These are phyloP conservation scores for Malassezia globosa DNA, from an alignment of 1,284 basidiomycete species.

Conservation along the genomic window DNA sequence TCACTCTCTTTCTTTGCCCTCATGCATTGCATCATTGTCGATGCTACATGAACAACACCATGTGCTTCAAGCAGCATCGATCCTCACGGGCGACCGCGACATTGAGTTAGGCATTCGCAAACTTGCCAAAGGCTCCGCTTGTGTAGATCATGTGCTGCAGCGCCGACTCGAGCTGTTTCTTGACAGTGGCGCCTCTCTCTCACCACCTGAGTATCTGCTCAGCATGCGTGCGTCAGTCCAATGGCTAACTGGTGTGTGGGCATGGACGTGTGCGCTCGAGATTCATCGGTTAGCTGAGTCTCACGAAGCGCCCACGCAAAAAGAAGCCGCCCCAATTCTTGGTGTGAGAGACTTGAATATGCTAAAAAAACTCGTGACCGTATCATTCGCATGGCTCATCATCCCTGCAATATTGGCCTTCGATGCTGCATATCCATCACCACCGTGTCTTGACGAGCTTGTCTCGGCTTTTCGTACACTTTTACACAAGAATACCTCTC, in stretches of 20 bases:
- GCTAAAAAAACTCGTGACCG: conserved; percentile 10
- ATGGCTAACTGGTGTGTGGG: not conserved
- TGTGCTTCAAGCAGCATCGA: conserved; percentile 7
- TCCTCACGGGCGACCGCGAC: conserved; percentile 14
- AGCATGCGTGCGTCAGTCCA: not conserved
- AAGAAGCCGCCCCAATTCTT: conserved; percentile 1
- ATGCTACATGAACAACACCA: not conserved
- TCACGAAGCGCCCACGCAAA: not conserved
- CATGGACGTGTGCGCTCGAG: not conserved
- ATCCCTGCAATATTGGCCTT: not conserved
- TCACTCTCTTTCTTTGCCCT: not conserved
- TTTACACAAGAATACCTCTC: not conserved
- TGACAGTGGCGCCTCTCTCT: not conserved
- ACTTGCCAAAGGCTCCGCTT: not conserved
- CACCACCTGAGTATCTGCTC: not conserved
- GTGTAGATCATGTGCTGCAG: not conserved
- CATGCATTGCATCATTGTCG: too few relatives aligned
- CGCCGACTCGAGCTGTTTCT: conserved; percentile 6
- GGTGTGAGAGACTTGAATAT: conserved; percentile 6
- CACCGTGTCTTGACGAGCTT: not conserved
- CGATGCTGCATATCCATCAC: not conserved
- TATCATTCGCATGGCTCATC: conserved; percentile 8
- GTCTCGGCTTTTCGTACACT: not conserved
- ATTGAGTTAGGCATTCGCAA: not conserved
- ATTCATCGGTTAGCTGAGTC: not conserved